Evolutionary conservation across 306 rosid species (phyloP).

Genomic region (Purshia tridentata): DNA sequence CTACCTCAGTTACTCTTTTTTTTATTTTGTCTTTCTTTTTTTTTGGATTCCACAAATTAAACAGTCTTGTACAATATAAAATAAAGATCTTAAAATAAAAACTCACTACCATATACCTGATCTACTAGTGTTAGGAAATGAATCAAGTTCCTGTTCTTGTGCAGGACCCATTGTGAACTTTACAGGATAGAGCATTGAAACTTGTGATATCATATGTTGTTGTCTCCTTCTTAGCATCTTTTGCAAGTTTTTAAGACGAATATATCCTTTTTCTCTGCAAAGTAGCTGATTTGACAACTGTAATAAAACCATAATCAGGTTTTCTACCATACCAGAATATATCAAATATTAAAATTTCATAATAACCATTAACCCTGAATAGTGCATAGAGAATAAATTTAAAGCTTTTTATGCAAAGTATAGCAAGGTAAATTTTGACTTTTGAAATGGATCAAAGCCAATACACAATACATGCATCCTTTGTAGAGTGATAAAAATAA

Average conservation of each 20-base stretch:
- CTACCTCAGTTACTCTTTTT: background rate
- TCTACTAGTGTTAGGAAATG: slow-evolving; percentile 66
- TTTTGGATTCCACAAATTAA: background rate
- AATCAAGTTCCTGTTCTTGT: slow-evolving; percentile 90
- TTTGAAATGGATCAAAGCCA: background rate
- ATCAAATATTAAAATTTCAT: slow-evolving; percentile 3
- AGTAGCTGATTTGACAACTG: slow-evolving; percentile 66
- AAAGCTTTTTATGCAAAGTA: background rate
- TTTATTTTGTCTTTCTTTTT: background rate
- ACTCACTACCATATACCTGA: slow-evolving; percentile 45
- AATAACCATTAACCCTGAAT: background rate
- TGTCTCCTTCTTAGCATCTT: slow-evolving; percentile 74
- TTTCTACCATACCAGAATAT: slow-evolving; percentile 23
- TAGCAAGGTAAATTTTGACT: background rate
- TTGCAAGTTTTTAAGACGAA: slow-evolving; percentile 56
- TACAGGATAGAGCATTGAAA: slow-evolving; percentile 82
- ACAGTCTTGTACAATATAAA: background rate
- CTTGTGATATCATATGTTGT: slow-evolving; percentile 73
- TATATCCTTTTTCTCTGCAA: slow-evolving; percentile 64
- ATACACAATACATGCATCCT: background rate
- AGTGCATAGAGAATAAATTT: background rate
- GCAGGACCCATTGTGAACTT: slow-evolving; percentile 74
- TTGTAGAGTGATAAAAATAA: background rate
- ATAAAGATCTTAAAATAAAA: background rate
- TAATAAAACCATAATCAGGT: slow-evolving; percentile 30